phyloP scores from a whole-genome alignment of 192 early-diverging fungal species.

The Chytriomyces hyalinus region DNA sequence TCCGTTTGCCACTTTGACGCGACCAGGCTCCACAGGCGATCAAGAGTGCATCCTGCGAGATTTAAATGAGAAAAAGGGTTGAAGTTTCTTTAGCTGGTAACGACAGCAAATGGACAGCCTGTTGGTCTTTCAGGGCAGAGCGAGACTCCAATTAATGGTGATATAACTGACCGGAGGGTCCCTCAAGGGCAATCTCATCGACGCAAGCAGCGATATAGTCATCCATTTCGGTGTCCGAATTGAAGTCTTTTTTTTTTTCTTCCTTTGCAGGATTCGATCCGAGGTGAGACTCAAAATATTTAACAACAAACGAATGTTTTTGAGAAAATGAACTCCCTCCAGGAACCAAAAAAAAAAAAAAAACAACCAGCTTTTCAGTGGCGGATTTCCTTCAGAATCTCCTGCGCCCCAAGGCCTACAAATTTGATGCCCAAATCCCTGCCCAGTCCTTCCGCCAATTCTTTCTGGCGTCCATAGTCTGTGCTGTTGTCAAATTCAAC shows the following conservation, averaged over 20 bases:
- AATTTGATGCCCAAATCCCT: slow-evolving; percentile 50
- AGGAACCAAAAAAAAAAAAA: slow-evolving; percentile 1
- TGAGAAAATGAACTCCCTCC: background rate
- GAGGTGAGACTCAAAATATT: too few species aligned
- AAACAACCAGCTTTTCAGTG: background rate
- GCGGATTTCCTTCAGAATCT: slow-evolving; percentile 60
- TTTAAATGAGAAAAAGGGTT: background rate
- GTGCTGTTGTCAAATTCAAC: slow-evolving; percentile 13
- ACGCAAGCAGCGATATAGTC: slow-evolving; percentile 56
- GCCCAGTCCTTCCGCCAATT: slow-evolving; percentile 53
- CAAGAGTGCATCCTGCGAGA: slow-evolving; percentile 41
- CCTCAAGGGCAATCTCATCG: slow-evolving; percentile 65
- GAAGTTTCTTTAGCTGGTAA: slow-evolving; percentile 22
- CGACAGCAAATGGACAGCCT: too few species aligned
- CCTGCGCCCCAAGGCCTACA: slow-evolving; percentile 56
- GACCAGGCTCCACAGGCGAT: slow-evolving; percentile 43
- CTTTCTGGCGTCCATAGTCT: slow-evolving; percentile 16
- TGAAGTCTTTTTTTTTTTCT: too few species aligned
- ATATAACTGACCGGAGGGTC: slow-evolving; percentile 48
- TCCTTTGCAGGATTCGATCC: too few species aligned
- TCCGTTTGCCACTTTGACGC: slow-evolving; percentile 41
- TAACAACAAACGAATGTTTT: background rate
- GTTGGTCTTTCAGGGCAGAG: too few species aligned
- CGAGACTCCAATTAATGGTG: too few species aligned
- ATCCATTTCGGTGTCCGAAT: slow-evolving; percentile 46